phyloP scores from a whole-genome alignment of 257 asterid genomes.

The Galeopsis tetrahit region DNA sequence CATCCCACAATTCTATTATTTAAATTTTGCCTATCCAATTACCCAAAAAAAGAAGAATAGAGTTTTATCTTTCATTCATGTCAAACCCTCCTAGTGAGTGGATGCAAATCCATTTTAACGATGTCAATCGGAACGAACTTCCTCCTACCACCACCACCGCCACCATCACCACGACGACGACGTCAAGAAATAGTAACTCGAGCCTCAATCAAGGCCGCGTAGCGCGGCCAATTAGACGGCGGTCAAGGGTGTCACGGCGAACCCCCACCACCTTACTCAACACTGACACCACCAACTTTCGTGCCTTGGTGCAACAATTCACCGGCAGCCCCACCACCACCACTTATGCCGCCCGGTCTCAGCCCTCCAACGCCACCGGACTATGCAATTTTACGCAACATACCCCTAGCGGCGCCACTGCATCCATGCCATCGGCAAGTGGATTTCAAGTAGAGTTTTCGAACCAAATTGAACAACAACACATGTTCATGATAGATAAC shows the following conservation, averaged over 20 bases:
- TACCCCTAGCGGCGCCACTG: background rate
- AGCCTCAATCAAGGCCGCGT: constrained; percentile 34
- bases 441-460: constrained; percentile 32
- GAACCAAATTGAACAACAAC: constrained; percentile 29
- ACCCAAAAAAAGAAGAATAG: background rate
- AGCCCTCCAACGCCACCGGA: constrained; percentile 17
- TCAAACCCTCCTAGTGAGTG: constrained; percentile 31
- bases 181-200: constrained; percentile 20
- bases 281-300: constrained; percentile 54
- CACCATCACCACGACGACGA: constrained; percentile 14
- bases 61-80: constrained; percentile 12
- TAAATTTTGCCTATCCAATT: background rate
- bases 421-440: constrained; percentile 5
- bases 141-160: constrained; percentile 3
- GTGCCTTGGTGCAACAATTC: constrained; percentile 59
- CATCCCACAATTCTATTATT: background rate
- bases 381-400: constrained; percentile 10
- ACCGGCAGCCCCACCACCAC: constrained; percentile 40
- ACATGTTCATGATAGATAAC: constrained; percentile 27
- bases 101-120: constrained; percentile 31
- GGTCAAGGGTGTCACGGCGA: constrained; percentile 48
- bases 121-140: background rate
- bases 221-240: constrained; percentile 40
- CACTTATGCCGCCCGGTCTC: constrained; percentile 11
- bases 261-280: constrained; percentile 59